Base-by-base conservation (phyloP, 306 rosid species). In the Rubus idaeus region DNA sequence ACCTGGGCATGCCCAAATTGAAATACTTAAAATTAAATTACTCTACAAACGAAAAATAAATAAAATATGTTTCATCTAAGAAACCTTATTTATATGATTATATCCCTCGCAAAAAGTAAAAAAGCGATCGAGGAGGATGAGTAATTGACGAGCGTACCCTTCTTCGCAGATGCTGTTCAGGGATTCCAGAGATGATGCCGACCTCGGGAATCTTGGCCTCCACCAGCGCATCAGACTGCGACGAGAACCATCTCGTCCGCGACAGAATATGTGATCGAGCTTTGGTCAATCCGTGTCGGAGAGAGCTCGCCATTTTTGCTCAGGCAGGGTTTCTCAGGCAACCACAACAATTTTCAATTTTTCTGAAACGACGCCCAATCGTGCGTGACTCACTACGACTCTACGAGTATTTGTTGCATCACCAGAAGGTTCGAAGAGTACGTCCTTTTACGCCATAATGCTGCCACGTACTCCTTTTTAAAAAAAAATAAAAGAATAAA, bases 131-230 rank as follows among this genome's bases (percentile, higher is more conserved):
- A 57, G 6, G 8, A 44, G 10, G 37, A 67, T 13, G 6, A 35
- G 74, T 7, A 3, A 46, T 47, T 6, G 8, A 50, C 21, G 3
- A 74, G 26, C 77, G 6, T 66, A 78, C 88, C 80, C 85, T 75
- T 71, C 88, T 53, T 8, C 68, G 78, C 46, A 81, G 85, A 8
- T 84, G 85, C 14, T 81, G 30, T 68, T 81, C 81, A 4, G 85
- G 85, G 39, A 84, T 75, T 35, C 85, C 85, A 20, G 88, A 78
- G 58, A 81, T 23, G 56, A 71, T 6, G 12, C 81, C 85, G 46
- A 84, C 2, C 46, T 75, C 85, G 18, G 70, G 3, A 68, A 73
- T 77, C 68, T 56, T 75, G 63, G 41, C 1, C 55, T 78, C 85
- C 57, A 71, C 81, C 66, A 78, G 42, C 2, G 85, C 77, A 35